A percentile compares a stretch with the other conserved stretches of the same genome.
phyloP scores from a whole-genome alignment of 2,329 filamentous ascomycete species.

The Seiridium cupressi region DNA sequence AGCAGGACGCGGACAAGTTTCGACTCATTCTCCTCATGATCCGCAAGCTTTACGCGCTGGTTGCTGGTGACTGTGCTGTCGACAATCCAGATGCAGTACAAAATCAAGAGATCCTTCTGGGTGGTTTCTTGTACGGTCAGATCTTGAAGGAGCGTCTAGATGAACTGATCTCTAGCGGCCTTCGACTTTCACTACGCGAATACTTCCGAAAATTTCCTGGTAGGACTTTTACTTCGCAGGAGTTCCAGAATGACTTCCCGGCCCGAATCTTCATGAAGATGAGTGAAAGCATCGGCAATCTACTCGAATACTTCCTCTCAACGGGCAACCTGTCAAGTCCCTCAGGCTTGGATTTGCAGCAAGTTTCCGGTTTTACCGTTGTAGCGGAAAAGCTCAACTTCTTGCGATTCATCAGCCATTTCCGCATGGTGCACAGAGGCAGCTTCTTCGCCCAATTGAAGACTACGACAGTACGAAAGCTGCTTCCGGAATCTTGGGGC shows the following conservation, averaged over 20 bases:
- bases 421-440: conserved; percentile 98
- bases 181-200: conserved; percentile 54
- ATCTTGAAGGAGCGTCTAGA: conserved; percentile 94
- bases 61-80: conserved; percentile 85
- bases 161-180: conserved; percentile 68
- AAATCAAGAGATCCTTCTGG: conserved; percentile 91
- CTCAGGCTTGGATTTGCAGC: conserved; percentile 90
- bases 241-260: conserved; percentile 79
- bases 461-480: conserved; percentile 93
- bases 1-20: conserved; percentile 90
- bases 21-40: conserved; percentile 94
- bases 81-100: conserved; percentile 97
- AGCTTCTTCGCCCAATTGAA: conserved; percentile 98
- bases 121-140: conserved; percentile 91
- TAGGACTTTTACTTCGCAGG: conserved; percentile 73
- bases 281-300: conserved; percentile 84
- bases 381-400: conserved; percentile 99
- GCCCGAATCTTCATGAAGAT: conserved; percentile 74
- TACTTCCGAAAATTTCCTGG: conserved; percentile 54
- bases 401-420: conserved; percentile 96
- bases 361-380: conserved; percentile 91
- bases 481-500: conserved; percentile 95
- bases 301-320: conserved; percentile 91
- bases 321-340: conserved; percentile 92
- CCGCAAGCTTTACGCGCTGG: conserved; percentile 88